A percentile compares a stretch with the other conserved stretches of the same genome.
Conservation (phyloP, 2,329 filamentous ascomycete species). For the Fusarium miscanthi region DNA sequence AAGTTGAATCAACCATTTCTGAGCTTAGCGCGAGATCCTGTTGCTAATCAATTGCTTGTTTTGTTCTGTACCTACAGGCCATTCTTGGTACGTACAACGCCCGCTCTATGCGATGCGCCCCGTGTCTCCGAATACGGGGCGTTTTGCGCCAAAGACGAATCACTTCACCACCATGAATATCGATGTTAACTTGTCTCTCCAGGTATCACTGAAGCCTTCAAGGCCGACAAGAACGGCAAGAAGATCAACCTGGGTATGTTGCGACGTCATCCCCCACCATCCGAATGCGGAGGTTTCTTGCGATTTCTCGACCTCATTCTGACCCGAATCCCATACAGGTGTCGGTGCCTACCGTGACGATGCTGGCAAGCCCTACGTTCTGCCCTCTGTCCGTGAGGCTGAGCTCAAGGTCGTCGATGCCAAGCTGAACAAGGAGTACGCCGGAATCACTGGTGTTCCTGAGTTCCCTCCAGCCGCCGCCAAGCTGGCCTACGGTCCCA, state of each 20-base stretch:
- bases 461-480: conserved; percentile 94
- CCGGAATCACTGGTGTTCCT: conserved; percentile 95
- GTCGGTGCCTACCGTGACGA: conserved; percentile 99
- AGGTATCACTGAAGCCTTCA: conserved; percentile 98
- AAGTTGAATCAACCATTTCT: conserved; percentile 41
- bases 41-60: conserved; percentile 41
- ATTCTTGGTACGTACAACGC: conserved; percentile 72
- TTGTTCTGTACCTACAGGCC: conserved; percentile 61
- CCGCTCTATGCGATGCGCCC: conserved; percentile 34
- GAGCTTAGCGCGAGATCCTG: conserved; percentile 26
- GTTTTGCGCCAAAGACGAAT: conserved; percentile 21
- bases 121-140: conserved; percentile 14
- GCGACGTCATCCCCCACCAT: conserved; percentile 17
- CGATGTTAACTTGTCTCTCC: conserved; percentile 39
- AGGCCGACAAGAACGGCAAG: conserved; percentile 90
- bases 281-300: conserved; percentile 23
- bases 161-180: conserved; percentile 13
- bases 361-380: conserved; percentile 96
- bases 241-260: conserved; percentile 95
- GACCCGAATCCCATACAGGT: conserved; percentile 60
- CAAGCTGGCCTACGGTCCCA: conserved; percentile 86
- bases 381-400: conserved; percentile 89
- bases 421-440: conserved; percentile 95
- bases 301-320: conserved; percentile 32
- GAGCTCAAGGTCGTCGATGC: conserved; percentile 86